A percentile compares a stretch with the other conserved stretches of the same genome.
These are phyloP conservation scores for Pseudogymnoascus sp. DNA, from an alignment of 2,329 filamentous ascomycete species.

Conservation along the genomic window DNA sequence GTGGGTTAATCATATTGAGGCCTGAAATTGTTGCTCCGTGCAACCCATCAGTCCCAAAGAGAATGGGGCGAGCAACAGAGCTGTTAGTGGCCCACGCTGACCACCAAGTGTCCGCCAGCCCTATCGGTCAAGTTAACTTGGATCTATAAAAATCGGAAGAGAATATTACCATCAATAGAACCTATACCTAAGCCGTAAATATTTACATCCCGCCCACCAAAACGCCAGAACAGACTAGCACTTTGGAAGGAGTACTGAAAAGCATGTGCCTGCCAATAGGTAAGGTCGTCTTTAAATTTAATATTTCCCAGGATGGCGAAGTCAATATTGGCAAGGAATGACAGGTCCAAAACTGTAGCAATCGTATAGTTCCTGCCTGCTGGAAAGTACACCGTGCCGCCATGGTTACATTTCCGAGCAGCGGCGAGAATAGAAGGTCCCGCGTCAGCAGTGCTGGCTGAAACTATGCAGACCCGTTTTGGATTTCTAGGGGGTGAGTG, in stretches of 20 bases:
- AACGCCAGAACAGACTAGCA: slow-evolving; percentile 50
- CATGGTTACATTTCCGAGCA: slow-evolving; percentile 49
- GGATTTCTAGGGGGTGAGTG: neutral
- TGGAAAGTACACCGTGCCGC: slow-evolving; percentile 49
- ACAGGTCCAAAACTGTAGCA: slow-evolving; percentile 49
- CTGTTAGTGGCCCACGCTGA: slow-evolving; percentile 44
- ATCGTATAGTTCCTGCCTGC: slow-evolving; percentile 43
- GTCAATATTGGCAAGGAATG: slow-evolving; percentile 49
- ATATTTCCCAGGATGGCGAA: slow-evolving; percentile 34
- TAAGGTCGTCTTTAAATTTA: slow-evolving; percentile 47
- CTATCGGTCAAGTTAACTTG: neutral
- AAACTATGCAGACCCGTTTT: neutral
- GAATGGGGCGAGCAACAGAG: slow-evolving; percentile 46
- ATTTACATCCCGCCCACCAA: slow-evolving; percentile 51
- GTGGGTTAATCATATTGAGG: slow-evolving; percentile 47
- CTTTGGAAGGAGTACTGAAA: slow-evolving; percentile 52
- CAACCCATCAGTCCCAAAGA: slow-evolving; percentile 46
- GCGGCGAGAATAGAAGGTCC: slow-evolving; percentile 41
- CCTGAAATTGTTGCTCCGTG: slow-evolving; percentile 43
- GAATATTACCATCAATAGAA: slow-evolving; percentile 45
- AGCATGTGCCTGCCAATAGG: slow-evolving; percentile 50
- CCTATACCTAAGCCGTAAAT: slow-evolving; percentile 48
- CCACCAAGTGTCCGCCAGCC: slow-evolving; percentile 31
- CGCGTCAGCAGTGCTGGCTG: slow-evolving; percentile 14
- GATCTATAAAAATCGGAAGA: slow-evolving; percentile 40